These are phyloP conservation scores for Beta lomatogona DNA, from an alignment of 179 eudicot species.

Conservation along the genomic window DNA sequence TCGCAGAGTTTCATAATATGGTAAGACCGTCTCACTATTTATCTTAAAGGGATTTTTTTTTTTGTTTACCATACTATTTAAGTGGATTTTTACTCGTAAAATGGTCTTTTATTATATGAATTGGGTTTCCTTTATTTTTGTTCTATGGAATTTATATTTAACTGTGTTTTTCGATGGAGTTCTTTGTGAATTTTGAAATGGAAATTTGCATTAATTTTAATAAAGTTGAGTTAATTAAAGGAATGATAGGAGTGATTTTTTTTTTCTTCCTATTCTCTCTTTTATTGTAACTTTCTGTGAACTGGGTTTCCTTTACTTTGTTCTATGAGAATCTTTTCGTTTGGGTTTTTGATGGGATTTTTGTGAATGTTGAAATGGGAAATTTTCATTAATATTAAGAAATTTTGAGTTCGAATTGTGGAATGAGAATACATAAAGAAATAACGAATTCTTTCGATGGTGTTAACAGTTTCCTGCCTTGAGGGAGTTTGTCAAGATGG, in stretches of 20 bases:
- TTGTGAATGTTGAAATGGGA: neutral
- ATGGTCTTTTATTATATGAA: neutral
- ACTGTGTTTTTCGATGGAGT: neutral
- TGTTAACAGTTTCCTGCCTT: slow-evolving; percentile 80
- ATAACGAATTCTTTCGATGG: neutral
- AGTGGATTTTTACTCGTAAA: no score
- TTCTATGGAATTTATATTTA: neutral
- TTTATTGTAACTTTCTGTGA: neutral
- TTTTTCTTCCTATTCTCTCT: no score
- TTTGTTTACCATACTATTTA: no score
- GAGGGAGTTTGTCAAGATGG: slow-evolving; percentile 84
- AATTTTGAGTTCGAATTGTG: neutral
- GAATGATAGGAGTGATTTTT: no score
- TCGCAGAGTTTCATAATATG: slow-evolving; percentile 80
- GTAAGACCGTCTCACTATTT: slow-evolving; percentile 27
- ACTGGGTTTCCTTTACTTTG: neutral
- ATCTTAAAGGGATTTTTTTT: no score
- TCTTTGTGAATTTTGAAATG: neutral
- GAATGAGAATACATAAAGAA: neutral
- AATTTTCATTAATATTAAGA: neutral
- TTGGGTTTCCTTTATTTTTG: neutral
- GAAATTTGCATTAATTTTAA: neutral
- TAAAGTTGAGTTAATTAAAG: neutral
- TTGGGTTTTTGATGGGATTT: neutral
- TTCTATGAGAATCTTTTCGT: neutral